These are phyloP conservation scores for Perkinsus marinus DNA, from an alignment of 169 alveolate genomes.

Conservation along the genomic window DNA sequence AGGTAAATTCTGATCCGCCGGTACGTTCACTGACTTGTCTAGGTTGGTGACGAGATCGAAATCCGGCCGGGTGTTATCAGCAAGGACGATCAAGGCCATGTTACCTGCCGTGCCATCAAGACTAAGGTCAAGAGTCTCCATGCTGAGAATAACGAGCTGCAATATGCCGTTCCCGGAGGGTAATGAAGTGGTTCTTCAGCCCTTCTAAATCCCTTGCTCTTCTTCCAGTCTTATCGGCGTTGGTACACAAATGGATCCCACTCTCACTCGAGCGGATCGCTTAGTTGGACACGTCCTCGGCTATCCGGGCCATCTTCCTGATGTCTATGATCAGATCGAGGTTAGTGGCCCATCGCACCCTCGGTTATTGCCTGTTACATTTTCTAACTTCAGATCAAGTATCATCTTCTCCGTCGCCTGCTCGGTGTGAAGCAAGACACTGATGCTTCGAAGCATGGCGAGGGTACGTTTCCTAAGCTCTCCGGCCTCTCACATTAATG, in stretches of 20 bases:
- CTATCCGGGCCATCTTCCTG: slow-evolving; percentile 85
- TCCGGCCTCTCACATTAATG: too few species aligned
- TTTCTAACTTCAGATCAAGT: slow-evolving; percentile 7
- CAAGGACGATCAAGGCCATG: slow-evolving; percentile 68
- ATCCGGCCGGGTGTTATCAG: slow-evolving; percentile 89
- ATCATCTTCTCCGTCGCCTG: slow-evolving; percentile 34
- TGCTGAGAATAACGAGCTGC: slow-evolving; percentile 92
- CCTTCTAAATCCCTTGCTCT: not conserved
- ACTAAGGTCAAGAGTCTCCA: slow-evolving; percentile 55
- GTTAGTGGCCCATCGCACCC: slow-evolving; percentile 8
- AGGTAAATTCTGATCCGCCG: too few species aligned
- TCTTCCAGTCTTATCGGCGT: slow-evolving; percentile 64
- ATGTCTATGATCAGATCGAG: slow-evolving; percentile 79
- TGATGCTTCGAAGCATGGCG: not conserved
- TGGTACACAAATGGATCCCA: slow-evolving; percentile 94
- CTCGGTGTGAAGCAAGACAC: slow-evolving; percentile 27
- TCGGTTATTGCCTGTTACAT: not conserved
- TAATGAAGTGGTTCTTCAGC: not conserved
- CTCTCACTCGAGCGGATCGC: slow-evolving; percentile 89
- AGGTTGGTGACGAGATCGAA: slow-evolving; percentile 91
- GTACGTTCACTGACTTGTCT: too few species aligned
- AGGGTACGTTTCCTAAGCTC: too few species aligned
- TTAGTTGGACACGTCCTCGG: slow-evolving; percentile 96
- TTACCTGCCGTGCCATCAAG: slow-evolving; percentile 54
- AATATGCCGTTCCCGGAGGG: slow-evolving; percentile 97